Evolutionary conservation across 2,329 filamentous ascomycete species (phyloP).

Genomic region (Cladosporium phlei): DNA sequence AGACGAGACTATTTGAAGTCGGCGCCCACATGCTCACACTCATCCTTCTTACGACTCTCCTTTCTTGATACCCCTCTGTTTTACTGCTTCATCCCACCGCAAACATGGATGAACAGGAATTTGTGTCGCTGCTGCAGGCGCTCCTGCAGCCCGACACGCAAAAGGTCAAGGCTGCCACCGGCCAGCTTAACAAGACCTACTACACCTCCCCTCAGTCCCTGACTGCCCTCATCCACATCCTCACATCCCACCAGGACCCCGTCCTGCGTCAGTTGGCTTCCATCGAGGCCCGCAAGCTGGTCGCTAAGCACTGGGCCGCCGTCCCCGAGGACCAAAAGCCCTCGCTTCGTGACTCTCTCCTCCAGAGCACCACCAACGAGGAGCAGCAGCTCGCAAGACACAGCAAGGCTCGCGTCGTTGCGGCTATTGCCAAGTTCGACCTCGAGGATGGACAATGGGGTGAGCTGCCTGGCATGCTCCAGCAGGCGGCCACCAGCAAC

Average conservation of each 20-base stretch:
- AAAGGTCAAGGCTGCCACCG: slow-evolving; percentile 71
- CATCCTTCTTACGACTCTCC: slow-evolving; percentile 7
- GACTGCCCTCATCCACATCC: slow-evolving; percentile 79
- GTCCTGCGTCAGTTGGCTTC: slow-evolving; percentile 83
- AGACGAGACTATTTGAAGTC: too few species aligned
- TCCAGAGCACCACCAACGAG: slow-evolving; percentile 80
- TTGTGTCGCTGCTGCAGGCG: slow-evolving; percentile 80
- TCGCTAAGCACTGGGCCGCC: slow-evolving; percentile 78
- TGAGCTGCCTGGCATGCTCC: slow-evolving; percentile 72
- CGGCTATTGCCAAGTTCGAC: slow-evolving; percentile 79
- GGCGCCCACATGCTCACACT: too few species aligned
- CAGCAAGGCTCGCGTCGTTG: slow-evolving; percentile 81
- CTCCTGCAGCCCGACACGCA: slow-evolving; percentile 85
- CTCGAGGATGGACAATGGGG: slow-evolving; percentile 81
- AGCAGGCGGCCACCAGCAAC: slow-evolving; percentile 70
- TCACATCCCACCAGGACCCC: slow-evolving; percentile 68
- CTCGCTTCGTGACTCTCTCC: slow-evolving; percentile 73
- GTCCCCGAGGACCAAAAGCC: slow-evolving; percentile 71
- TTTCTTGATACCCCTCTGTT: slow-evolving; percentile 11
- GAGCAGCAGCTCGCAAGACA: slow-evolving; percentile 72
- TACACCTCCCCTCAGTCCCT: slow-evolving; percentile 82
- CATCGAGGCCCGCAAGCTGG: slow-evolving; percentile 79
- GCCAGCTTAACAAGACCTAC: slow-evolving; percentile 86
- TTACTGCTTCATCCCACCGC: slow-evolving; percentile 11
- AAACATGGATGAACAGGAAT: slow-evolving; percentile 73